Base-by-base conservation (phyloP, 306 rosid genomes). In the Vicia villosa region DNA sequence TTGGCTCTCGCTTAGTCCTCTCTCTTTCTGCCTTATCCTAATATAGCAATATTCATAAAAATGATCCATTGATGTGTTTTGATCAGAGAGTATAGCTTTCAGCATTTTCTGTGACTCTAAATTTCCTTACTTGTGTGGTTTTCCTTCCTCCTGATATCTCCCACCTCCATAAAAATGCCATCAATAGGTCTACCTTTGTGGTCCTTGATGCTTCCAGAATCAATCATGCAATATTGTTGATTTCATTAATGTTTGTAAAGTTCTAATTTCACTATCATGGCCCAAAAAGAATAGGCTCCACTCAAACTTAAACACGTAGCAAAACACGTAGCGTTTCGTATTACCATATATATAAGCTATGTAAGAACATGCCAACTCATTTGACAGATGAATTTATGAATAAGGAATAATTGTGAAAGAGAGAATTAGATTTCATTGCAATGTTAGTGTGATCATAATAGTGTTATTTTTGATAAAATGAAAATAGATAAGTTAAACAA, bases 401-500 rank as follows among this genome's bases (percentile, higher is more conserved):
- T 64, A 13, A 32, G 30, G 70, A 75, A 72, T 60, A 66, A 57
- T 47, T 46, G 19, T 57, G 71, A 79, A 72, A 43, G 68, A 73
- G 16, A 10, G 60, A 73, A 79, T 60, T 59, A 68, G 68, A 67
- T 66, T 66, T 60, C 74, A 38, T 22, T 73, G 67, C 74, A 83
- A 28, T 66, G 81, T 74, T 77, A 81, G 86, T 62, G 67, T 41
- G 79, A 75, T 75, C 47, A 68, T 36, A 62, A 45, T 20, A 37
- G 15, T 70, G 68, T 43, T 75, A 64, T 73, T 69, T 73, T 14
- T 43, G 49, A 43, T 69, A 70, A 50, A 69, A n/a, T n/a, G n/a
- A n/a, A 69, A 77, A 67, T 77, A 72, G 64, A 75, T 73, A 74
- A 66, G 84, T 77, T 83, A 75, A 61, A 79, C 69, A 80, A 63